phyloP scores from a whole-genome alignment of 1,139 yeast species.

The Suhomyces taliae region DNA sequence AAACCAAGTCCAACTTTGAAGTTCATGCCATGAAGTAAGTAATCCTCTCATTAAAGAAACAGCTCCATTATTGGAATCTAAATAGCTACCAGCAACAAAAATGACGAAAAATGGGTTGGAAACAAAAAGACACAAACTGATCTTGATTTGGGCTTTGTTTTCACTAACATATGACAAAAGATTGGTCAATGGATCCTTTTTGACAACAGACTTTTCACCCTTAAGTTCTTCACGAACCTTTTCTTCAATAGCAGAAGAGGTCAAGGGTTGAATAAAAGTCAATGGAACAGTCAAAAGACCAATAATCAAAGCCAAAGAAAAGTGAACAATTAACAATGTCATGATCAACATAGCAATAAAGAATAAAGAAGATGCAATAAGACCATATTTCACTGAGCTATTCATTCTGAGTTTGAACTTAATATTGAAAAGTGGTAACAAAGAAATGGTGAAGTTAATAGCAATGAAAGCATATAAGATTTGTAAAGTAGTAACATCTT shows the following conservation, averaged over 20 bases:
- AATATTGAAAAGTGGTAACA: conserved; percentile 20
- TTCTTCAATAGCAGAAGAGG: conserved; percentile 10
- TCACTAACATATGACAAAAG: conserved; percentile 12
- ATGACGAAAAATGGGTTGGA: conserved; percentile 58
- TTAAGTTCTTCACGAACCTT: conserved; percentile 3
- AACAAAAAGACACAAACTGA: conserved; percentile 37
- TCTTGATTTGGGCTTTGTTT: conserved; percentile 23
- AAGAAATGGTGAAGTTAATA: conserved; percentile 19
- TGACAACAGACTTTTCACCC: background rate
- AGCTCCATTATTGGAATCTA: conserved; percentile 29
- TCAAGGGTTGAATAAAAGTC: conserved; percentile 57
- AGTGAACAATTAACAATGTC: conserved; percentile 78
- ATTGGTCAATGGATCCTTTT: conserved; percentile 14
- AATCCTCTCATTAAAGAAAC: conserved; percentile 49
- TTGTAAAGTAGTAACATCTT: conserved; percentile 16
- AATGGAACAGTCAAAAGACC: conserved; percentile 73
- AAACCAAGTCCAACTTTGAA: conserved; percentile 88
- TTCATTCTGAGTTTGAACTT: conserved; percentile 16
- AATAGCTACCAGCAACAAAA: conserved; percentile 31
- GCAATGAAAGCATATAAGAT: conserved; percentile 22
- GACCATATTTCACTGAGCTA: conserved; percentile 26
- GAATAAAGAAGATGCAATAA: conserved; percentile 49
- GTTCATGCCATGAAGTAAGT: conserved; percentile 62
- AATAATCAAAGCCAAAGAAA: conserved; percentile 71
- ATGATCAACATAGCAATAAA: conserved; percentile 69